phyloP scores from a whole-genome alignment of 2,329 filamentous ascomycete species.

The Penicillium sp. region DNA sequence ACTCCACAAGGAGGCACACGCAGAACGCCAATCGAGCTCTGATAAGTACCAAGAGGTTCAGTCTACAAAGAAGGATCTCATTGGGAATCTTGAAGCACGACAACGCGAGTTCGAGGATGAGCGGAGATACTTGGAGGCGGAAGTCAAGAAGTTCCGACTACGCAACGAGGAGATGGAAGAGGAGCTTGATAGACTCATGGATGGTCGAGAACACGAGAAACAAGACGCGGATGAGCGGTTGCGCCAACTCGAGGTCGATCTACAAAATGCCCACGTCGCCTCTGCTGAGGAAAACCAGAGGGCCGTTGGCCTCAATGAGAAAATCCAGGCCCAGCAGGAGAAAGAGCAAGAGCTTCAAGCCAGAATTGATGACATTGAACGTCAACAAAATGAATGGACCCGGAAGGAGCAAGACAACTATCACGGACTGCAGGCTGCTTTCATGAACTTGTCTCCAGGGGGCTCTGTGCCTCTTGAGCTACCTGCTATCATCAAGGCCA shows the following conservation, averaged over 20 bases:
- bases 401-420: slow-evolving; percentile 54
- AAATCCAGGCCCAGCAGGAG: slow-evolving; percentile 57
- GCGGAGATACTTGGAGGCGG: slow-evolving; percentile 74
- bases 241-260: slow-evolving; percentile 65
- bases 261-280: slow-evolving; percentile 58
- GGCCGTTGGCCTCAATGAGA: slow-evolving; percentile 50
- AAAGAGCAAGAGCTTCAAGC: slow-evolving; percentile 39
- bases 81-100: slow-evolving; percentile 90
- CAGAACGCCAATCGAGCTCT: slow-evolving; percentile 59
- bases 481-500: slow-evolving; percentile 57
- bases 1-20: slow-evolving; percentile 67
- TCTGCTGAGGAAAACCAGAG: slow-evolving; percentile 45
- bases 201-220: slow-evolving; percentile 79
- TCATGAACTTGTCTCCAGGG: slow-evolving; percentile 57
- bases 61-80: slow-evolving; percentile 87
- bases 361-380: slow-evolving; percentile 50
- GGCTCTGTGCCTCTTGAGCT: slow-evolving; percentile 56
- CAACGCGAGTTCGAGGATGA: slow-evolving; percentile 86
- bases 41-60: slow-evolving; percentile 76
- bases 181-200: slow-evolving; percentile 79
- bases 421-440: slow-evolving; percentile 57
- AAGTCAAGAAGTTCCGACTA: slow-evolving; percentile 71
- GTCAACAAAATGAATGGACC: slow-evolving; percentile 52
- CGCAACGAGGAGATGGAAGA: slow-evolving; percentile 87
- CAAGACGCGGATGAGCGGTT: slow-evolving; percentile 66